Conservation (phyloP, 768 basidiomycete species). For the Agaricus bisporus region DNA sequence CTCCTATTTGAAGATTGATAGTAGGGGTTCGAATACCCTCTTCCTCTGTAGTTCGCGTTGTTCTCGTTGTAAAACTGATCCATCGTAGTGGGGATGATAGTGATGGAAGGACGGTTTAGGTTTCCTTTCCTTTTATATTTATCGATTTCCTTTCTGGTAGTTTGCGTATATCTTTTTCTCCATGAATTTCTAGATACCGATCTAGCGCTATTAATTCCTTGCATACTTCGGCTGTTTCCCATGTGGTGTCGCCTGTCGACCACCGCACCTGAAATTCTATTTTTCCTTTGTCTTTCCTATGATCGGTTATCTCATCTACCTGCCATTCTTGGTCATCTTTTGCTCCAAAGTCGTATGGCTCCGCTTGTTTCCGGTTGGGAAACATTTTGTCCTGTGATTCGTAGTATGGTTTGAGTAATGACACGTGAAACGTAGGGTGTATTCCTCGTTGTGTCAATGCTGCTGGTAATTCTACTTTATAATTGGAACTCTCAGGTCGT, state of each 20-base stretch:
- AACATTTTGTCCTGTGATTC: slow-evolving; percentile 27
- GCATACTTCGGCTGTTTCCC: slow-evolving; percentile 21
- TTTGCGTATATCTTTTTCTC: slow-evolving; percentile 9
- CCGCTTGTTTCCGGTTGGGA: slow-evolving; percentile 19
- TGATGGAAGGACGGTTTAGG: no score
- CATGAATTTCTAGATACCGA: slow-evolving; percentile 22
- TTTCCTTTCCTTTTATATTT: no score
- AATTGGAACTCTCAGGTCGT: slow-evolving; percentile 18
- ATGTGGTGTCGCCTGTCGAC: slow-evolving; percentile 26
- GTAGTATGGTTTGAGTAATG: slow-evolving; percentile 20
- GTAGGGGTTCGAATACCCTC: no score
- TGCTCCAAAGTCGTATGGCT: slow-evolving; percentile 32
- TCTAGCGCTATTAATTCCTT: slow-evolving; percentile 24
- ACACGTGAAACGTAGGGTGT: slow-evolving; percentile 26
- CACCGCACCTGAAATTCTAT: slow-evolving; percentile 24
- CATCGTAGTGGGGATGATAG: no score
- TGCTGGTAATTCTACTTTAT: slow-evolving; percentile 21
- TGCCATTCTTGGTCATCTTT: slow-evolving; percentile 28
- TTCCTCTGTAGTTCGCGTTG: no score
- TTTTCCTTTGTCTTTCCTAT: slow-evolving; percentile 12
- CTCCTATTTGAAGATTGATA: no score
- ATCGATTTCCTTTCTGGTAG: no score
- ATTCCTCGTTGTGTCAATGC: not conserved
- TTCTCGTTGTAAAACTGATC: no score
- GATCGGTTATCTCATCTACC: slow-evolving; percentile 27